Conservation (phyloP, 139 green algal genomes). For the Chlamydomonas eustigma region DNA sequence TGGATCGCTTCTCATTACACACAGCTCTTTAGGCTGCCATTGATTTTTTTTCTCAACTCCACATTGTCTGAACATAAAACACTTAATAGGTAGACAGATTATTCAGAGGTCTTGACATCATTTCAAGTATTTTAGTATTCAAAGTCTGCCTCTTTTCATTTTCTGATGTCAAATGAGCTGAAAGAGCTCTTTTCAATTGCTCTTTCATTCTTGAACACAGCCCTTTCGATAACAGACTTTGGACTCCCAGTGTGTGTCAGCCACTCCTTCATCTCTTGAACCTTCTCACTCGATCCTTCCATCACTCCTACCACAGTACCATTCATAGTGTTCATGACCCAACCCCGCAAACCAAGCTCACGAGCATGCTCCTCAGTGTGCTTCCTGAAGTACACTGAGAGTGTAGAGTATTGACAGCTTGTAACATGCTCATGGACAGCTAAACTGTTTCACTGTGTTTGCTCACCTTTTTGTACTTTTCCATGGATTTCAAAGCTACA, state of each 20-base stretch:
- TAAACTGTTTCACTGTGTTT: not conserved
- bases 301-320: constrained; percentile 41
- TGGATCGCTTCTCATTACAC: too few relatives aligned
- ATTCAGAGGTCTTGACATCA: too few relatives aligned
- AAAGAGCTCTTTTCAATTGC: not conserved
- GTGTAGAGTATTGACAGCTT: not conserved
- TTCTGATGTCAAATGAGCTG: too few relatives aligned
- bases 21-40: too few relatives aligned
- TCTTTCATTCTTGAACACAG: not conserved
- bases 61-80: too few relatives aligned
- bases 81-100: too few relatives aligned
- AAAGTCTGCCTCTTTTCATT: too few relatives aligned
- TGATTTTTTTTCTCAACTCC: too few relatives aligned
- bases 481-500: not conserved
- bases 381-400: constrained; percentile 45
- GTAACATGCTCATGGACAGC: not conserved
- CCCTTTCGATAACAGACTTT: constrained; percentile 1
- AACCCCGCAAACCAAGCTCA: constrained; percentile 36
- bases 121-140: too few relatives aligned
- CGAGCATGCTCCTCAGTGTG: constrained; percentile 32
- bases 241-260: not conserved
- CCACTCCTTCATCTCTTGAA: constrained; percentile 13
- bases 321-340: constrained; percentile 32
- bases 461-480: not conserved
- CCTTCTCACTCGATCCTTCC: constrained; percentile 17